Conservation (phyloP, 768 basidiomycete species). For the Psilocybe cubensis region DNA sequence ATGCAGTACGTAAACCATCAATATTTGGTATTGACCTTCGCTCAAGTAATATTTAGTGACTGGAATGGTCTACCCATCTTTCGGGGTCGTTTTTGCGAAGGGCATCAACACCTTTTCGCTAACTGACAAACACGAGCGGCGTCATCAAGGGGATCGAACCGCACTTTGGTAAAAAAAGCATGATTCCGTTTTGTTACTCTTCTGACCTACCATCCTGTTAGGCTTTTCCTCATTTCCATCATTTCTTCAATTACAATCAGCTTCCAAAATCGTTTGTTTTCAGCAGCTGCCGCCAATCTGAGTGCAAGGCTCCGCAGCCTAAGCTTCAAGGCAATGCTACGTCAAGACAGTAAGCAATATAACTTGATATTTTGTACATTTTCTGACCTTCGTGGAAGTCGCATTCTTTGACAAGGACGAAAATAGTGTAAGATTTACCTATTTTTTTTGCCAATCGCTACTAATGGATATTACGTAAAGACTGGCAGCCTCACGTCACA, state of each 20-base stretch:
- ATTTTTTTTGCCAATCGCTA: conserved; percentile 6
- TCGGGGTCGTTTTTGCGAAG: conserved; percentile 71
- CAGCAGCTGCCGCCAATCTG: conserved; percentile 67
- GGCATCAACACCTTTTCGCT: conserved; percentile 62
- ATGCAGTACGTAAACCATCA: conserved; percentile 44
- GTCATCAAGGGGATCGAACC: conserved; percentile 64
- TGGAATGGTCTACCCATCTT: conserved; percentile 74
- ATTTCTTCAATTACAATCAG: conserved; percentile 61
- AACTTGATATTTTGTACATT: conserved; percentile 1
- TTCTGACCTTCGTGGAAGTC: conserved; percentile 40
- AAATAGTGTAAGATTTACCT: conserved; percentile 61
- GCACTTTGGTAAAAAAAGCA: conserved; percentile 60
- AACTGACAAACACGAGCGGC: conserved; percentile 41
- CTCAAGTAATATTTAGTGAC: no score
- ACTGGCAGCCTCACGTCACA: conserved; percentile 81
- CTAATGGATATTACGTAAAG: conserved; percentile 31
- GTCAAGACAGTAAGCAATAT: conserved; percentile 76
- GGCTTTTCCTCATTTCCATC: conserved; percentile 82
- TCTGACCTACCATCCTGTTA: conserved; percentile 26
- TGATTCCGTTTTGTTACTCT: conserved; percentile 8
- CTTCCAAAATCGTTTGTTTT: conserved; percentile 73
- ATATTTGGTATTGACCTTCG: no score
- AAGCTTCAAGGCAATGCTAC: conserved; percentile 78
- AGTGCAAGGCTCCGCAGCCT: conserved; percentile 70
- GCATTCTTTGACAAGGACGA: conserved; percentile 91